A percentile compares a stretch with the other conserved stretches of the same genome.
phyloP scores from a whole-genome alignment of 306 rosid species.

The Trichosanthes truncata region DNA sequence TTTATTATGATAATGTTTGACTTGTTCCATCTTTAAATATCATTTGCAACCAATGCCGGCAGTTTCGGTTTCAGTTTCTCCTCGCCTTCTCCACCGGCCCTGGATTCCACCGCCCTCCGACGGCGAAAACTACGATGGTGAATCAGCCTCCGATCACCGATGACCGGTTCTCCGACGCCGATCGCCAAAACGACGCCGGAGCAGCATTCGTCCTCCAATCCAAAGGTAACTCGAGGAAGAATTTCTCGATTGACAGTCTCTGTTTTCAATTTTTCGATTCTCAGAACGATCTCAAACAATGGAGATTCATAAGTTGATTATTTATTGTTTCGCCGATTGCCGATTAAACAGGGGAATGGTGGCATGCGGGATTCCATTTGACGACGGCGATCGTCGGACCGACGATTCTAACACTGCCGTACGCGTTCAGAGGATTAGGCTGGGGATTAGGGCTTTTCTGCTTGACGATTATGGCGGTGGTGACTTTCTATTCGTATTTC shows the following conservation, averaged over 20 bases:
- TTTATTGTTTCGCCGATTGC: not conserved
- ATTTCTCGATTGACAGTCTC: not conserved
- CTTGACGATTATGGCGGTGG: conserved; percentile 47
- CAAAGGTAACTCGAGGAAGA: conserved; percentile 27
- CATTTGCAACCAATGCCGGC: not conserved
- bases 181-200: conserved; percentile 44
- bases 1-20: not conserved
- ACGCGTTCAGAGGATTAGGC: conserved; percentile 62
- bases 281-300: not conserved
- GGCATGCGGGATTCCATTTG: conserved; percentile 79
- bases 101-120: not conserved
- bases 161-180: not conserved
- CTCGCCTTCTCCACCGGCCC: not conserved
- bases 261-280: not conserved
- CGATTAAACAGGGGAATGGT: conserved; percentile 28
- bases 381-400: conserved; percentile 87
- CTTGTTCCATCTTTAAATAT: not conserved
- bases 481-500: conserved; percentile 77
- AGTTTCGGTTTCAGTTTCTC: not conserved
- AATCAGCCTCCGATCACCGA: not conserved
- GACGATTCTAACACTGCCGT: conserved; percentile 65
- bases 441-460: conserved; percentile 60
- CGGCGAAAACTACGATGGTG: not conserved
- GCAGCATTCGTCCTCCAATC: conserved; percentile 86
- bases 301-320: not conserved